Conservation (phyloP, 768 basidiomycete species). For the Tylopilus felleus region DNA sequence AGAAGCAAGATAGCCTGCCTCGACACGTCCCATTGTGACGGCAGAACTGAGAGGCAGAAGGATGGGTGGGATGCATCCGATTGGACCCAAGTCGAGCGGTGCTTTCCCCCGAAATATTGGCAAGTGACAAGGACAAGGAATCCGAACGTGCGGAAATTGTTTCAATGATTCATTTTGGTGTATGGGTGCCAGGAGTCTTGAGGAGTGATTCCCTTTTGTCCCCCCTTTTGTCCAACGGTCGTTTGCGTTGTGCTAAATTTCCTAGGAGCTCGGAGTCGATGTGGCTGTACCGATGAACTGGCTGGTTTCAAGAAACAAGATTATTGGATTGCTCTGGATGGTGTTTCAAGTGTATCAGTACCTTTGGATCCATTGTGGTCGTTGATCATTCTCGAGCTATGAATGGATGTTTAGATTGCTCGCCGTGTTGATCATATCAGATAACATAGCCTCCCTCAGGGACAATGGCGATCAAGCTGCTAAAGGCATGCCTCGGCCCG, state of each 20-base stretch:
- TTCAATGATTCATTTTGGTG: constrained; percentile 1
- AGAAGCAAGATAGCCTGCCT: neutral
- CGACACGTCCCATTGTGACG: neutral
- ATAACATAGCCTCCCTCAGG: neutral
- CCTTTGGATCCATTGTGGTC: neutral
- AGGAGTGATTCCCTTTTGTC: neutral
- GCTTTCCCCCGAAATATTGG: neutral
- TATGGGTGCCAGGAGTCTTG: constrained; percentile 11
- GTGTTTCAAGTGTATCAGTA: no score
- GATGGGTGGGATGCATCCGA: neutral
- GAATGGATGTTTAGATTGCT: neutral
- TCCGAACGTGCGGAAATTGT: constrained; percentile 9
- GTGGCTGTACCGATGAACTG: constrained; percentile 1
- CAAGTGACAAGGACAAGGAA: neutral
- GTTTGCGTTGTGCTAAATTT: neutral
- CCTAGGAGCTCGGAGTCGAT: neutral
- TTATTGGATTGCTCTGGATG: no score
- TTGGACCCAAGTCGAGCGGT: neutral
- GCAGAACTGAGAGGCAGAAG: neutral
- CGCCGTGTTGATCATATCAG: neutral
- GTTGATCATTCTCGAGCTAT: no score
- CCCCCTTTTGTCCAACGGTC: neutral
- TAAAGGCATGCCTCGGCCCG: no score
- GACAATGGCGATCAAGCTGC: no score
- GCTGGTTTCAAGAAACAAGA: no score